A percentile compares a stretch with the other conserved stretches of the same genome.
These are phyloP conservation scores for Trametes meyenii DNA, from an alignment of 768 basidiomycete species.

Conservation along the genomic window DNA sequence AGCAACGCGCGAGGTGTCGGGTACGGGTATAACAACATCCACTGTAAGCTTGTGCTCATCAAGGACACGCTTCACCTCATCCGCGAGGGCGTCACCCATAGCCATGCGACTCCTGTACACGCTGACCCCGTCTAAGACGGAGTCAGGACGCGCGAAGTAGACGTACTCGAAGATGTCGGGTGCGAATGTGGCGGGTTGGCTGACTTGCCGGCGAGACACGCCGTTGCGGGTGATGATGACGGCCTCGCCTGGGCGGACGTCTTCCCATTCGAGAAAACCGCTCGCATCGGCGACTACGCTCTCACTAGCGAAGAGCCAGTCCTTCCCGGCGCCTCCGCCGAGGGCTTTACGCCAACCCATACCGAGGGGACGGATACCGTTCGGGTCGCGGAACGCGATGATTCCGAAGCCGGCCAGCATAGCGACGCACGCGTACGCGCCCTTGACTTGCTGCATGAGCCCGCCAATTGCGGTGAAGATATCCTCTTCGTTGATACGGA, in stretches of 20 bases:
- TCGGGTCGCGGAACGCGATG: constrained; percentile 97
- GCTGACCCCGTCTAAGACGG: constrained; percentile 94
- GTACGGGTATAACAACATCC: constrained; percentile 98
- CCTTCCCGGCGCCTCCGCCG: constrained; percentile 53
- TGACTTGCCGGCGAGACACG: constrained; percentile 76
- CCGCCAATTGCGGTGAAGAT: constrained; percentile 93
- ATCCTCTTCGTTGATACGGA: constrained; percentile 99
- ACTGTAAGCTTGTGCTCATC: constrained; percentile 66
- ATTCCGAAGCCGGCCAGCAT: constrained; percentile 99
- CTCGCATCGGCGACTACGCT: constrained; percentile 95
- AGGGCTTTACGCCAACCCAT: constrained; percentile 68
- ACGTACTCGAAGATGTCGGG: constrained; percentile 99
- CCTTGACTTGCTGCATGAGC: constrained; percentile 85
- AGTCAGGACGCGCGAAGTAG: constrained; percentile 97
- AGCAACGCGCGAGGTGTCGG: constrained; percentile 95
- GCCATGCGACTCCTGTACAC: constrained; percentile 99
- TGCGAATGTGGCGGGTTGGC: constrained; percentile 73
- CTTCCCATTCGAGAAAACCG: constrained; percentile 91
- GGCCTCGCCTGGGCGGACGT: constrained; percentile 93
- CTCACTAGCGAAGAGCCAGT: constrained; percentile 93
- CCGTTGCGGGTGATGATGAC: constrained; percentile 88
- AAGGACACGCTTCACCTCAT: constrained; percentile 79
- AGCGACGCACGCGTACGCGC: constrained; percentile 96
- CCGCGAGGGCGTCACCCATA: constrained; percentile 95
- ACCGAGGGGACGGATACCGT: constrained; percentile 94